Evolutionary conservation across 1,284 basidiomycete genomes (phyloP), one percentile per base, ranked within the genome.

Genomic region (Marasmius fiardii): DNA sequence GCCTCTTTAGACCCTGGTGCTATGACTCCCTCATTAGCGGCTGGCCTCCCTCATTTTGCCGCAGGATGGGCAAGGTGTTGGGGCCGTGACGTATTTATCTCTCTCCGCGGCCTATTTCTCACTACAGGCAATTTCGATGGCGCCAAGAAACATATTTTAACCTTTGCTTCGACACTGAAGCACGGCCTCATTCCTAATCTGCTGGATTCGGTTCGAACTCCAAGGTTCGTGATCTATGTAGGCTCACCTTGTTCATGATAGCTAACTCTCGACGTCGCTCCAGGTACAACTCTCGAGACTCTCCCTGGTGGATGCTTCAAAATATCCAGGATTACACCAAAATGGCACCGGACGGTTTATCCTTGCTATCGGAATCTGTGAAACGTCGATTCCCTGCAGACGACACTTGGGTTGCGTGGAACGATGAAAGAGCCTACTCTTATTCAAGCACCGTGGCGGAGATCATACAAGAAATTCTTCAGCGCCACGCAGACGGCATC

Each of bases 271-370:
- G n/a, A n/a, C n/a, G n/a, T n/a, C n/a, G n/a, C n/a, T 33, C 2
- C 57, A 88, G 90, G 57, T 95, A 95, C 68, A 95, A 95, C 67
- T 95, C 92, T 8, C 86, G 93, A 45, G 93, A 95, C 66, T 91
- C 90, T 5, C 92, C 93, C 26, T 97, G 95, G 96, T 99, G 95
- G 92, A 97, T 98, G 90, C 72, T 98, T 56, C 96, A 99, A 70
- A 97, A 93, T 66, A 96, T 98, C 56, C 96, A 98, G 68, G 95
- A 98, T 71, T 98, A 98, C 70, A 87, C 85, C 39, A 77, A 76
- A 56, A 88, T 83, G 72, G 92, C 91, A 1, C 93, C 95, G 0
- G 88, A 93, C 60, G 96, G 97, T 2, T 69, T 91, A 34, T 75
- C 85, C 0, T 82, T 99, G 55, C 81, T 99, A 41, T 78, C 83